Evolutionary conservation across 345 rosid species (phyloP).

Genomic region (Theobroma cacao): DNA sequence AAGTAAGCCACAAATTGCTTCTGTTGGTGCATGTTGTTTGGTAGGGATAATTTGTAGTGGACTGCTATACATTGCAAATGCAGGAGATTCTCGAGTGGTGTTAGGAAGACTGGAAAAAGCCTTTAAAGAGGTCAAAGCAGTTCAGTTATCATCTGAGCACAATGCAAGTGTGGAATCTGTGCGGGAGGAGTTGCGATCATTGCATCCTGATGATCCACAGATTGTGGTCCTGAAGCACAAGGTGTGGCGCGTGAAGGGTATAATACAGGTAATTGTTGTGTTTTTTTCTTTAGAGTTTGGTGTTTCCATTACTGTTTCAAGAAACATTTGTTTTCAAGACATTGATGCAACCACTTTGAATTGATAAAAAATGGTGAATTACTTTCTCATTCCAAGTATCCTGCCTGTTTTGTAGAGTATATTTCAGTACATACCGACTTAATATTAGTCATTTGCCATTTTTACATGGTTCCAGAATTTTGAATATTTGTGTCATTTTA

Average conservation of each 20-base stretch:
- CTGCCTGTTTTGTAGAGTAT: neutral
- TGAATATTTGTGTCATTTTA: neutral
- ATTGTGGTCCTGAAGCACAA: conserved; percentile 88
- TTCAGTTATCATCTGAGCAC: conserved; percentile 87
- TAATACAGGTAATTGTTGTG: conserved; percentile 65
- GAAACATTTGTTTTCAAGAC: neutral
- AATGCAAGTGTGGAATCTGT: conserved; percentile 84
- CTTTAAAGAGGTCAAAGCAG: conserved; percentile 65
- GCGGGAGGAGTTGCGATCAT: conserved; percentile 76
- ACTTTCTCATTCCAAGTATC: conserved; percentile 3
- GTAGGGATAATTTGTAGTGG: conserved; percentile 86
- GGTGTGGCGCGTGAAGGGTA: conserved; percentile 98
- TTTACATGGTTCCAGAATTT: neutral
- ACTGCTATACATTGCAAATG: conserved; percentile 77
- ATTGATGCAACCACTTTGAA: neutral
- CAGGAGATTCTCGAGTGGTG: conserved; percentile 93
- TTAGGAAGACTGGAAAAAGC: conserved; percentile 58
- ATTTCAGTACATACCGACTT: neutral
- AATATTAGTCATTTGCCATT: neutral
- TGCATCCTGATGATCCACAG: conserved; percentile 96
- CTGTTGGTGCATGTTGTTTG: conserved; percentile 92
- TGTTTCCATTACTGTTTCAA: neutral
- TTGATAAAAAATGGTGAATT: neutral
- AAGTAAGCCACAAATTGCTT: conserved; percentile 77
- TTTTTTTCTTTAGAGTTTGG: neutral